Evolutionary conservation across 2,329 filamentous ascomycete genomes (phyloP).

Genomic region (Botrytis aclada): DNA sequence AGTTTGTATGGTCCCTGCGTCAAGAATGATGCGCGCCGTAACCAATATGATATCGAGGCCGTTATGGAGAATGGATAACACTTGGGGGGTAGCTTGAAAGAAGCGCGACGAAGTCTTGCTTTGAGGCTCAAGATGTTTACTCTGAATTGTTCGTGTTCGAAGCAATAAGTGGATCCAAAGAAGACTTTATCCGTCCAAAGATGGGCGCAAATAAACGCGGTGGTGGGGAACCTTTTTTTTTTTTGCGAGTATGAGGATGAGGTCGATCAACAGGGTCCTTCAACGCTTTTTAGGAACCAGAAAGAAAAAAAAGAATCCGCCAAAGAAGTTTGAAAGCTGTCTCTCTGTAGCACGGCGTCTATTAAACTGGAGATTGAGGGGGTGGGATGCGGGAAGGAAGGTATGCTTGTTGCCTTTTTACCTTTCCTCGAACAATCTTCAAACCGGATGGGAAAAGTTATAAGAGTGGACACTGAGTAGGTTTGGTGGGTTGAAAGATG

Average conservation of each 20-base stretch:
- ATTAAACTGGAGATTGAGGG: conserved; percentile 20
- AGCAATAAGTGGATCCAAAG: conserved; percentile 20
- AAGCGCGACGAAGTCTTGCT: conserved; percentile 13
- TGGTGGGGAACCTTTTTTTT: conserved; percentile 21
- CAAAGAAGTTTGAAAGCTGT: conserved; percentile 2
- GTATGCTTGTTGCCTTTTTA: conserved; percentile 14
- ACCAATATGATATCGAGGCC: conserved; percentile 3
- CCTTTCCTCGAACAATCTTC: conserved; percentile 6
- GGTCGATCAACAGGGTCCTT: conserved; percentile 19
- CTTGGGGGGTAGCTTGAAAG: conserved; percentile 12
- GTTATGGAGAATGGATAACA: conserved; percentile 14
- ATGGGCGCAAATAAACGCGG: conserved; percentile 20
- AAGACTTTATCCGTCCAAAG: conserved; percentile 21
- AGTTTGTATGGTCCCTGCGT: conserved; percentile 1
- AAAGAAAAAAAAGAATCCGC: conserved; percentile 9
- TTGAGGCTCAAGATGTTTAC: conserved; percentile 20
- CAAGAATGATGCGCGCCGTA: conserved; percentile 4
- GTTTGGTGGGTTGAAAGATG: background rate
- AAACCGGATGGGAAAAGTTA: background rate
- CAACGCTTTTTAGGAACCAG: conserved; percentile 9
- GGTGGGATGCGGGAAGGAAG: conserved; percentile 14
- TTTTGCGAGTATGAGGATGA: conserved; percentile 4
- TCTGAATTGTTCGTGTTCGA: conserved; percentile 20
- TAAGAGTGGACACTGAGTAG: conserved; percentile 4
- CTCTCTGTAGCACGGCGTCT: conserved; percentile 17